Percentiles rank a stretch among this genome's conserved stretches.
Conservation (phyloP, 2,329 filamentous ascomycete species). For the Penicillium decumbens region DNA sequence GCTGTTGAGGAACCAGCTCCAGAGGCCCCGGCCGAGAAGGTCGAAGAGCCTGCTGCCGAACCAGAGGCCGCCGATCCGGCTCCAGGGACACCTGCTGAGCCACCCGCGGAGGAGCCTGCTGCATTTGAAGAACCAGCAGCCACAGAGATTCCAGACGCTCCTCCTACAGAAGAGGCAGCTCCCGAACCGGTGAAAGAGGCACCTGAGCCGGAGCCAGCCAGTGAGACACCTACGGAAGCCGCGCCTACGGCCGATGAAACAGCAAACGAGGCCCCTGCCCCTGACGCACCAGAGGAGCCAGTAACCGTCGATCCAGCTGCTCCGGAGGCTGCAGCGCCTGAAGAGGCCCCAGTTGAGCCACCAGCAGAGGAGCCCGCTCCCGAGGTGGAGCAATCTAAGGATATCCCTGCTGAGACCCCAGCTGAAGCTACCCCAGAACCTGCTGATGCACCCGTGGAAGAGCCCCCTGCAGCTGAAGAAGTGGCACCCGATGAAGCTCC, state of each 20-base stretch:
- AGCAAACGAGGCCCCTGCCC: constrained; percentile 4
- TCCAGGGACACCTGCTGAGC: constrained; percentile 6
- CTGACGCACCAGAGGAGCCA: constrained; percentile 11
- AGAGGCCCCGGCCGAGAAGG: background rate
- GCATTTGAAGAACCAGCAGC: constrained; percentile 11
- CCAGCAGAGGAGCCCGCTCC: constrained; percentile 2
- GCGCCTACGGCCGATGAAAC: background rate
- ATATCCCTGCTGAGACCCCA: constrained; percentile 2
- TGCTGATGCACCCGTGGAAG: constrained; percentile 8
- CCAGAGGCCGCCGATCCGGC: background rate
- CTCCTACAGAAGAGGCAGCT: constrained; percentile 5
- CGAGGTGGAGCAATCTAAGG: constrained; percentile 3
- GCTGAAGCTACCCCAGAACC: constrained; percentile 4
- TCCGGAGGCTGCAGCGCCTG: constrained; percentile 1
- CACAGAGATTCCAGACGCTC: background rate
- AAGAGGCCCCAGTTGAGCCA: constrained; percentile 3
- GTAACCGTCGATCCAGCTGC: background rate
- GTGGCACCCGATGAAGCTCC: constrained; percentile 2
- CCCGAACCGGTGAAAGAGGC: constrained; percentile 8
- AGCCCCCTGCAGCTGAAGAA: constrained; percentile 8
- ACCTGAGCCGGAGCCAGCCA: background rate
- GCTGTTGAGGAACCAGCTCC: constrained; percentile 6
- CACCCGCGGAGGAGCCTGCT: constrained; percentile 10
- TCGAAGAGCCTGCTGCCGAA: constrained; percentile 4
- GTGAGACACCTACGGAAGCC: background rate